Evolutionary conservation across 768 basidiomycete species (phyloP).

Genomic region (Suillus sp.): DNA sequence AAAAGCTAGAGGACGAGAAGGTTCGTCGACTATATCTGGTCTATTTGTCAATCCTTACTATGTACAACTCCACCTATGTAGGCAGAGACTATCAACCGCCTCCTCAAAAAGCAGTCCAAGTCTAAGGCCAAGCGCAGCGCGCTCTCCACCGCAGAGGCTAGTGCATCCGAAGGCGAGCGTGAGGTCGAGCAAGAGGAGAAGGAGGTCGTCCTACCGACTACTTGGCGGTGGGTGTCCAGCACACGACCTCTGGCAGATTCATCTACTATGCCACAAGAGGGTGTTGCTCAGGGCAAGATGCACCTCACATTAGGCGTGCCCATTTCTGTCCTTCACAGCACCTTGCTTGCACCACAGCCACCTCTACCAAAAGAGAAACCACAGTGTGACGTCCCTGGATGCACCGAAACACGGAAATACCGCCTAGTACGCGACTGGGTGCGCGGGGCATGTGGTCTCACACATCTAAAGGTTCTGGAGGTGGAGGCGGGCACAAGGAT

Average conservation of each 20-base stretch:
- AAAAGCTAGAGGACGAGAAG: conserved; percentile 86
- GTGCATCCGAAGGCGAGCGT: conserved; percentile 31
- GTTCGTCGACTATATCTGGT: conserved; percentile 35
- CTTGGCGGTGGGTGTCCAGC: conserved; percentile 76
- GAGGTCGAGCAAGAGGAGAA: conserved; percentile 35
- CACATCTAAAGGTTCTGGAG: conserved; percentile 62
- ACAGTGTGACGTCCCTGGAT: conserved; percentile 61
- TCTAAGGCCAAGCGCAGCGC: conserved; percentile 61
- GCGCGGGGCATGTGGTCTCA: conserved; percentile 63
- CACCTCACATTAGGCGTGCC: conserved; percentile 59
- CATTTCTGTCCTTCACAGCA: conserved; percentile 26
- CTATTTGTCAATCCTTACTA: background rate
- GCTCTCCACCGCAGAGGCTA: conserved; percentile 48
- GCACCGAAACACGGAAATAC: conserved; percentile 58
- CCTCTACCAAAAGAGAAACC: conserved; percentile 18
- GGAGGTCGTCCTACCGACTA: conserved; percentile 49
- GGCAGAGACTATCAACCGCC: conserved; percentile 87
- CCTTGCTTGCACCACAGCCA: conserved; percentile 14
- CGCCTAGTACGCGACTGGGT: conserved; percentile 64
- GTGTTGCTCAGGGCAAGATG: conserved; percentile 34
- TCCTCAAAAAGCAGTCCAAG: conserved; percentile 83
- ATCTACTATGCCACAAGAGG: conserved; percentile 10
- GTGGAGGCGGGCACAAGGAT: conserved; percentile 15
- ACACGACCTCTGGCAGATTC: conserved; percentile 31
- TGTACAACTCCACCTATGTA: conserved; percentile 28